Percentiles rank a stretch among this genome's conserved stretches.
phyloP scores from a whole-genome alignment of 2,329 filamentous ascomycete species.

The Penicillium sp. region DNA sequence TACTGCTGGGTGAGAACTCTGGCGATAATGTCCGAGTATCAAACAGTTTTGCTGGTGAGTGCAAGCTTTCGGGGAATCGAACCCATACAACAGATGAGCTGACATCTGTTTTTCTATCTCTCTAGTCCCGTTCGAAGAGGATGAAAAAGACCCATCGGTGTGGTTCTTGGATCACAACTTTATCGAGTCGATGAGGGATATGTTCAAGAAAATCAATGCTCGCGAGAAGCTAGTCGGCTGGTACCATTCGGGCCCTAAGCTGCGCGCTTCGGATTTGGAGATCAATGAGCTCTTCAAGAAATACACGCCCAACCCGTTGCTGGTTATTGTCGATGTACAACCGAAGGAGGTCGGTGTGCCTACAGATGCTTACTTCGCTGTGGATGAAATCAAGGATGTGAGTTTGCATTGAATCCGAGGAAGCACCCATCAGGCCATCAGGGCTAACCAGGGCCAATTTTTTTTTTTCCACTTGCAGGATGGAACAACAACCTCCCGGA shows the following conservation, averaged over 20 bases:
- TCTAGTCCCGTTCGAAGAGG: constrained; percentile 94
- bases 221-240: constrained; percentile 98
- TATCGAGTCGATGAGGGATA: constrained; percentile 98
- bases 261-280: constrained; percentile 92
- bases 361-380: constrained; percentile 97
- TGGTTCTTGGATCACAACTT: constrained; percentile 99
- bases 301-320: constrained; percentile 92
- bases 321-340: constrained; percentile 98
- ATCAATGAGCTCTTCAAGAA: constrained; percentile 99
- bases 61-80: constrained; percentile 10
- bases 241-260: constrained; percentile 98
- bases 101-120: constrained; percentile 11
- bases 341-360: constrained; percentile 97
- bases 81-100: constrained; percentile 14
- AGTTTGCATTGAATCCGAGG: constrained; percentile 34
- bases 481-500: constrained; percentile 92
- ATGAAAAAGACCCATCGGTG: constrained; percentile 96
- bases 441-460: background rate
- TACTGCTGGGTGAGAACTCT: constrained; percentile 91
- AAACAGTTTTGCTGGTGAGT: constrained; percentile 94
- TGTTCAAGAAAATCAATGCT: constrained; percentile 99
- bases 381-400: constrained; percentile 99
- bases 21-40: constrained; percentile 95
- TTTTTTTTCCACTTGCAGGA: constrained; percentile 57
- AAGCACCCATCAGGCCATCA: background rate